These are phyloP conservation scores for Zelopaecilomyces penicillatus DNA, from an alignment of 2,329 filamentous ascomycete genomes.

Conservation along the genomic window DNA sequence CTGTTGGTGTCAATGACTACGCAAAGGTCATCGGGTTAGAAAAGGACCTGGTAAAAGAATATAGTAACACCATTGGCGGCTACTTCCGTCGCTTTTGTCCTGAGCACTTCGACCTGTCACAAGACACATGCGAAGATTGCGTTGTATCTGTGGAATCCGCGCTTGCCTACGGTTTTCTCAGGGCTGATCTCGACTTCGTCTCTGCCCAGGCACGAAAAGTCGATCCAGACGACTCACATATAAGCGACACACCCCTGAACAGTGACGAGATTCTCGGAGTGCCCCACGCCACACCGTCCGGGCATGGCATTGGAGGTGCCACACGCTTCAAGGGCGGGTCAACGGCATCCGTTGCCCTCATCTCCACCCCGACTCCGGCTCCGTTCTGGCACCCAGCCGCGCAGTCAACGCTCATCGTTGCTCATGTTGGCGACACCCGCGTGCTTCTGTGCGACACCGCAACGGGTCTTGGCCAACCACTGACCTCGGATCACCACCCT, in stretches of 20 bases:
- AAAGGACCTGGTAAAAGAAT: conserved; percentile 61
- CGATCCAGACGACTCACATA: conserved; percentile 61
- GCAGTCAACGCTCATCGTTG: conserved; percentile 73
- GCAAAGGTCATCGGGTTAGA: conserved; percentile 61
- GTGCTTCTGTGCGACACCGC: conserved; percentile 81
- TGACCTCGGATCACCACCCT: conserved; percentile 90
- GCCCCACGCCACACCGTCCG: conserved; percentile 45
- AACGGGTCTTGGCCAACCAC: conserved; percentile 68
- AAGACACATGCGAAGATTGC: conserved; percentile 19
- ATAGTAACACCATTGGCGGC: conserved; percentile 79
- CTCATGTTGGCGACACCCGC: conserved; percentile 89
- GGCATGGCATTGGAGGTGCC: conserved; percentile 60
- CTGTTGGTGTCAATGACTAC: conserved; percentile 45
- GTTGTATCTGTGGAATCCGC: conserved; percentile 64
- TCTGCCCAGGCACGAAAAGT: conserved; percentile 77
- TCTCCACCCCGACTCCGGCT: conserved; percentile 82
- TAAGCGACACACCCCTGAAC: conserved; percentile 72
- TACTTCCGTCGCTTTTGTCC: conserved; percentile 91
- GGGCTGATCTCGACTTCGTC: conserved; percentile 90
- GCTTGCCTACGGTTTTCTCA: conserved; percentile 85
- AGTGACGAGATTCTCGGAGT: conserved; percentile 71
- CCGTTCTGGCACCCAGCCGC: conserved; percentile 94
- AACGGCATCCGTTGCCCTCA: conserved; percentile 80
- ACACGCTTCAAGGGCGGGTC: conserved; percentile 87
- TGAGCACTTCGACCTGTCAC: conserved; percentile 54